These are phyloP conservation scores for Nemania sp. DNA, from an alignment of 2,329 filamentous ascomycete genomes.

Conservation along the genomic window DNA sequence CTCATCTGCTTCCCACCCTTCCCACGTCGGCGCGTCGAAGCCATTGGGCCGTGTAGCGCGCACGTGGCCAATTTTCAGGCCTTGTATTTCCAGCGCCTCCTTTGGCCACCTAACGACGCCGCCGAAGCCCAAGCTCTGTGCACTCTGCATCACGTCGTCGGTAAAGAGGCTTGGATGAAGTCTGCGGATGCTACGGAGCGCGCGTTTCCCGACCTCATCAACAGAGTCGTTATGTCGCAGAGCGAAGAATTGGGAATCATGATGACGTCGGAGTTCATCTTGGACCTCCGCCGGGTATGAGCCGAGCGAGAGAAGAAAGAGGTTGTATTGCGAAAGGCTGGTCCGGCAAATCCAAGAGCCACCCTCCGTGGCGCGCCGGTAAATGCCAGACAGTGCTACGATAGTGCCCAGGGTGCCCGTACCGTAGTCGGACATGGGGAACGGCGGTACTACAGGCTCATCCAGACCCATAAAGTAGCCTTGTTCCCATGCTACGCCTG, in stretches of 20 bases:
- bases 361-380: slow-evolving; percentile 40
- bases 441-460: slow-evolving; percentile 69
- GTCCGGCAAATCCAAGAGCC: slow-evolving; percentile 44
- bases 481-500: slow-evolving; percentile 44
- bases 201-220: slow-evolving; percentile 60
- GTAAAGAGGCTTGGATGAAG: slow-evolving; percentile 41
- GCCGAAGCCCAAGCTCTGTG: slow-evolving; percentile 41
- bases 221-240: slow-evolving; percentile 62
- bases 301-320: slow-evolving; percentile 47
- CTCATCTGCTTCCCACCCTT: slow-evolving; percentile 53
- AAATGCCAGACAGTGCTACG: slow-evolving; percentile 42
- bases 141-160: slow-evolving; percentile 38
- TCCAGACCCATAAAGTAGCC: slow-evolving; percentile 47
- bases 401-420: slow-evolving; percentile 43
- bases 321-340: slow-evolving; percentile 44
- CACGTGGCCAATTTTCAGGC: slow-evolving; percentile 51
- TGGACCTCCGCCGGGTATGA: slow-evolving; percentile 54
- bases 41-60: slow-evolving; percentile 55
- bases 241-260: slow-evolving; percentile 57
- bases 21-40: slow-evolving; percentile 61
- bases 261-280: slow-evolving; percentile 50
- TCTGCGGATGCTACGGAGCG: slow-evolving; percentile 55
- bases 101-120: slow-evolving; percentile 51
- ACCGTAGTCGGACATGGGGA: slow-evolving; percentile 60
- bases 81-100: slow-evolving; percentile 50